These are phyloP conservation scores for Aspergillus latus DNA, from an alignment of 2,329 filamentous ascomycete species.

Conservation along the genomic window DNA sequence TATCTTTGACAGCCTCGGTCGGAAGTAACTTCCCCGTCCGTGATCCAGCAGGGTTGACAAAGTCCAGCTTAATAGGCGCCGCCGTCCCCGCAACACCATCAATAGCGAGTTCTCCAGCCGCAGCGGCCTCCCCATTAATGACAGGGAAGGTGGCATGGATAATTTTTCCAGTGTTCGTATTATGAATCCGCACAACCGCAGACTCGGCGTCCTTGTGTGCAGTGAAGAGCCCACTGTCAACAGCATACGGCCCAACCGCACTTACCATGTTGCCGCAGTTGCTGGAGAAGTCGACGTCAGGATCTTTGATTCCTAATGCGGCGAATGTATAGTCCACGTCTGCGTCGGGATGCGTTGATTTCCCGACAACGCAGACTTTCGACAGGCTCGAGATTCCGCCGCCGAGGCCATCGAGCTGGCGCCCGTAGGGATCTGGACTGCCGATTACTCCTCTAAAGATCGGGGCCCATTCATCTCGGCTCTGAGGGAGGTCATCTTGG, in stretches of 20 bases:
- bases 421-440: constrained; percentile 63
- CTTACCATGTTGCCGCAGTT: constrained; percentile 77
- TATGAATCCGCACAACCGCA: constrained; percentile 56
- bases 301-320: constrained; percentile 63
- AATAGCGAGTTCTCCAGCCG: constrained; percentile 58
- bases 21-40: constrained; percentile 63
- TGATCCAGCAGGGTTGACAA: constrained; percentile 62
- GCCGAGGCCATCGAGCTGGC: constrained; percentile 72
- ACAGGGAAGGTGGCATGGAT: constrained; percentile 60
- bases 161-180: constrained; percentile 70
- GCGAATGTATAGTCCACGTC: constrained; percentile 73
- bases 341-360: constrained; percentile 48
- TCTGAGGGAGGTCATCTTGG: constrained; percentile 51
- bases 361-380: constrained; percentile 68
- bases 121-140: constrained; percentile 48
- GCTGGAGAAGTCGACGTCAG: constrained; percentile 63
- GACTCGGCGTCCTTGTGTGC: neutral
- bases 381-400: constrained; percentile 67
- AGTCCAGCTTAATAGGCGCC: constrained; percentile 60
- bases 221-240: constrained; percentile 54
- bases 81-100: constrained; percentile 63
- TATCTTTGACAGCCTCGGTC: constrained; percentile 57
- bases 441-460: constrained; percentile 64
- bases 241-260: constrained; percentile 65
- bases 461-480: constrained; percentile 49